Base-by-base conservation (phyloP, 148 eudicot genomes). In the Polygonum aviculare region DNA sequence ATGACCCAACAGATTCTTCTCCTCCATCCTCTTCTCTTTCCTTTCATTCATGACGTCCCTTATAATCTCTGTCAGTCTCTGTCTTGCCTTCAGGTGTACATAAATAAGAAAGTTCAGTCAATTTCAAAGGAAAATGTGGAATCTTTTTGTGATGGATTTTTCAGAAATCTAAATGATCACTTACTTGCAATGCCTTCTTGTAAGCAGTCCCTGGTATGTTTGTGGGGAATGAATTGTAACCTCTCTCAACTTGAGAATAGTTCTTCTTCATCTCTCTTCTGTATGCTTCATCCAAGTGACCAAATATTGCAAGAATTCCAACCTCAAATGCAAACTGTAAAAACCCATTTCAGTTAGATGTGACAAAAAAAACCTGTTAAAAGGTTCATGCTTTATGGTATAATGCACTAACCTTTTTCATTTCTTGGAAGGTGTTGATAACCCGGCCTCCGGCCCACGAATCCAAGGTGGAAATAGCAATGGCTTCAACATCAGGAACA, bases 221-320 rank as follows among this genome's bases (percentile, higher is more conserved):
- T 54, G 79, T 79, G 8, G 87, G 84, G 21, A 88, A 78, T 18
- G 91, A 88, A 76, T 88, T 88, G 82, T 88, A 88, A 2, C 91
- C 91, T 75, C 33, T 82, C 8, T 84, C 87, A 19, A 88, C 70
- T 38, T 73, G 79, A 63, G 40, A 39, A 73, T 88, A 88, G 73
- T 84, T 84, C 63, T 73, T 78, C 84, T 86, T 88, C 62, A 88
- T 69, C 69, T 86, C 84, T 45, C 82, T 84, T 74, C 59, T 82
- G 50, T 82, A 77, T 22, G 54, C 78, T 33, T 74, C 77, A 63
- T 86, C 87, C 76, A 84, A 57, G 21, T 84, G 78, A 48, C 91
- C 89, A 74, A 88, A 86, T 7, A 88, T 79, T 54, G 87, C 79
- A 10, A 88, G 82, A 54, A 86, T 77, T 1, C 87, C 91, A 36